Conservation (phyloP, 768 basidiomycete genomes). For the Leccinum imitatum region DNA sequence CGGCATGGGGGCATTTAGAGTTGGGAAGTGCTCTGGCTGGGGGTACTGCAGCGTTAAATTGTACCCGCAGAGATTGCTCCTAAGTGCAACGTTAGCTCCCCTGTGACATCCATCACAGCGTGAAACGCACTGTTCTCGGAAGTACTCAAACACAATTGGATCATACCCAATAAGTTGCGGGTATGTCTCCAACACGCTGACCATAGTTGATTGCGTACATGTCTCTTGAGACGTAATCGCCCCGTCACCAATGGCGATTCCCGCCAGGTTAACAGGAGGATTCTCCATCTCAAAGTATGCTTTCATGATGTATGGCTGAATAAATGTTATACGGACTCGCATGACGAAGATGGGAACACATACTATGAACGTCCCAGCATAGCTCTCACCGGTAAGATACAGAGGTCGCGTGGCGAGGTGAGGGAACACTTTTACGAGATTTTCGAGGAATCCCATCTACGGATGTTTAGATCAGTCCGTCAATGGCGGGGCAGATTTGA, state of each 20-base stretch:
- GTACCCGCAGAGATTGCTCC: conserved; percentile 61
- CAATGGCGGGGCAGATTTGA: not conserved
- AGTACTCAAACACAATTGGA: conserved; percentile 62
- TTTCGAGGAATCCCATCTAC: conserved; percentile 68
- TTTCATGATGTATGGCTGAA: conserved; percentile 75
- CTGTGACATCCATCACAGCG: not conserved
- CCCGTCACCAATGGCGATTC: conserved; percentile 70
- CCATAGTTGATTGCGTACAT: conserved; percentile 63
- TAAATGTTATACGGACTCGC: not conserved
- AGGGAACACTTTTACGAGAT: conserved; percentile 74
- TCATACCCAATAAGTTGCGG: conserved; percentile 77
- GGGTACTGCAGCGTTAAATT: conserved; percentile 72
- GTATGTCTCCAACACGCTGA: conserved; percentile 65
- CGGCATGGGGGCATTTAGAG: not conserved
- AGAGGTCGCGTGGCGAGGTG: conserved; percentile 63
- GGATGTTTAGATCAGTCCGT: not conserved
- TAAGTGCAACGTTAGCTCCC: conserved; percentile 24
- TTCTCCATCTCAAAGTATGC: conserved; percentile 57
- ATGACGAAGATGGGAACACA: conserved; percentile 33
- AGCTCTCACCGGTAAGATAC: conserved; percentile 71
- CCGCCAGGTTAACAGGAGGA: conserved; percentile 64
- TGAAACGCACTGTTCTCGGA: conserved; percentile 57
- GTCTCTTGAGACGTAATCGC: conserved; percentile 49
- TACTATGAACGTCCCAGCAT: conserved; percentile 69
- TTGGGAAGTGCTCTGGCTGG: conserved; percentile 51